phyloP scores from a whole-genome alignment of 768 basidiomycete genomes.

The Ramaria sp. region DNA sequence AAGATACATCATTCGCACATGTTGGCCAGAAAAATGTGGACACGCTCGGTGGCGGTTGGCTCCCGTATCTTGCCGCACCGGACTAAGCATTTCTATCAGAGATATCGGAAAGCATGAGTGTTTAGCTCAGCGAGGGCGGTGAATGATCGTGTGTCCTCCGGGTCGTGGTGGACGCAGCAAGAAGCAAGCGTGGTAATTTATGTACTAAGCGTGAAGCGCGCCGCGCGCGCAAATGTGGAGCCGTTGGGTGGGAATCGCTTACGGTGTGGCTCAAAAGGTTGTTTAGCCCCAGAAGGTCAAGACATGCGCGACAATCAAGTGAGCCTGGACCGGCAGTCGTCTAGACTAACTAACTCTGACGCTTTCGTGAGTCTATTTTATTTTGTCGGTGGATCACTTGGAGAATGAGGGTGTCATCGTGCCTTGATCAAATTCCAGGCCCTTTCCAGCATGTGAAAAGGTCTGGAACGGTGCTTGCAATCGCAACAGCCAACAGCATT shows the following conservation, averaged over 20 bases:
- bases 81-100: too few relatives aligned
- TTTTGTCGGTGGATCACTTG: background rate
- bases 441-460: background rate
- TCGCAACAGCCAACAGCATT: background rate
- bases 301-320: too few relatives aligned
- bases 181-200: slow-evolving; percentile 4
- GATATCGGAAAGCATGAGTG: too few relatives aligned
- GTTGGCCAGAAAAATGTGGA: background rate
- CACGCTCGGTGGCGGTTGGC: too few relatives aligned
- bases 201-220: background rate
- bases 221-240: background rate
- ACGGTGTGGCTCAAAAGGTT: too few relatives aligned
- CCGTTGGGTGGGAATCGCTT: too few relatives aligned
- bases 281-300: too few relatives aligned
- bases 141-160: background rate
- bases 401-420: background rate
- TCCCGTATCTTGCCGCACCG: too few relatives aligned
- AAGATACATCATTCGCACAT: background rate
- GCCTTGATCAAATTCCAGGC: background rate
- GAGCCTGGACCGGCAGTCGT: too few relatives aligned
- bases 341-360: too few relatives aligned
- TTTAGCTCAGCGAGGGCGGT: background rate
- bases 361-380: background rate
- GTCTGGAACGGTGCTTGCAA: background rate
- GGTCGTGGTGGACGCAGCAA: background rate